phyloP scores from a whole-genome alignment of 441 rosid species.

The Arabidopsis hybrid region DNA sequence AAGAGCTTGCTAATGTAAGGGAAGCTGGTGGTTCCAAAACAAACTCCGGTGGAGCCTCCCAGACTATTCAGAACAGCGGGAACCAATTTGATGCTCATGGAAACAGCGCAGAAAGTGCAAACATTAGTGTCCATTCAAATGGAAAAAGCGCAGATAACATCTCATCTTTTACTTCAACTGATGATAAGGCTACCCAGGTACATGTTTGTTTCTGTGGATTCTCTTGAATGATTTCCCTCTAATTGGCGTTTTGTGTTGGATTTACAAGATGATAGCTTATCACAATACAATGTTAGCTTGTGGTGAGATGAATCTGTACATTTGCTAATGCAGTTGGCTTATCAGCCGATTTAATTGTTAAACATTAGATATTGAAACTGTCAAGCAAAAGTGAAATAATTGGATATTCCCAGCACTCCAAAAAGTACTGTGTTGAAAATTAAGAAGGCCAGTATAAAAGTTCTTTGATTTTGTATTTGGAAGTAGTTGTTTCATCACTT shows the following conservation, averaged over 20 bases:
- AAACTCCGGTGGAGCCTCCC: conserved; percentile 60
- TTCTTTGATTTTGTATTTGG: conserved; percentile 1
- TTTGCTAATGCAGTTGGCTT: neutral
- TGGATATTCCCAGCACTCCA: neutral
- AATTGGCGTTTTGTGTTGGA: neutral
- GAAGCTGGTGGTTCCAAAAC: conserved; percentile 68
- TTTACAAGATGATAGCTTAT: neutral
- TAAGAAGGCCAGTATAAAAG: neutral
- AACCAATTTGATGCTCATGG: conserved; percentile 62
- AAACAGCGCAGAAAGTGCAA: conserved; percentile 47
- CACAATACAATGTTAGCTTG: neutral
- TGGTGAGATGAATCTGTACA: conserved; percentile 17
- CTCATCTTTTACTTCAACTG: conserved; percentile 55
- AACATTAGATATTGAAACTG: neutral
- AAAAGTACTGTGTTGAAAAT: neutral
- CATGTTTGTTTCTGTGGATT: conserved; percentile 27
- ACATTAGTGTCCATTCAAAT: conserved; percentile 46
- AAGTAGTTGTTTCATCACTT: conserved; percentile 6
- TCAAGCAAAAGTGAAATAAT: neutral
- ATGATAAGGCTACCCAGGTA: conserved; percentile 67
- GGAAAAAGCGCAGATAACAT: conserved; percentile 55
- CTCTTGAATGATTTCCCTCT: neutral
- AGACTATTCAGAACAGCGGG: conserved; percentile 63
- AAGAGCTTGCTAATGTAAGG: conserved; percentile 79
- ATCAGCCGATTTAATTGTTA: neutral